Evolutionary conservation across 1,284 basidiomycete genomes (phyloP).

Genomic region (Gomphus bonarii): DNA sequence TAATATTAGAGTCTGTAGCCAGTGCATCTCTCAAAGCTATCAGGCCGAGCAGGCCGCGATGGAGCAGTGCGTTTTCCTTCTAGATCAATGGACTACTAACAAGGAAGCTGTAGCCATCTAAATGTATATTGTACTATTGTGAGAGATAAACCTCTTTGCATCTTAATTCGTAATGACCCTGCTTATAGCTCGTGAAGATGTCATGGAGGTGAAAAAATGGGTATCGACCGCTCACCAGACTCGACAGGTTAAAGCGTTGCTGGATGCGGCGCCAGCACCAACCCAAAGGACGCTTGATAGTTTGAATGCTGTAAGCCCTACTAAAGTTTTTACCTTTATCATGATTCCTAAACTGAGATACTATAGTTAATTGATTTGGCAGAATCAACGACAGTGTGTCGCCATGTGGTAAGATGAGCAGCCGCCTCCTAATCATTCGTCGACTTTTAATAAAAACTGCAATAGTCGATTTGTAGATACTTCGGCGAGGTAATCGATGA

Average conservation of each 20-base stretch:
- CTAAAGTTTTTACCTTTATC: neutral
- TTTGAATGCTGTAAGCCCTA: constrained; percentile 45
- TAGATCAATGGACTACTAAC: neutral
- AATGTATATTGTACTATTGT: constrained; percentile 80
- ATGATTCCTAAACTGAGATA: neutral
- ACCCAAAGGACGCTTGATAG: constrained; percentile 60
- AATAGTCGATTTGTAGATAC: constrained; percentile 67
- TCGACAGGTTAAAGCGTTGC: constrained; percentile 20
- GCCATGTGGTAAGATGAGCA: constrained; percentile 54
- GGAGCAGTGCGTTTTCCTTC: constrained; percentile 42
- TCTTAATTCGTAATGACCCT: neutral
- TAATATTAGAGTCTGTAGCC: neutral
- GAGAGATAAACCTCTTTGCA: constrained; percentile 16
- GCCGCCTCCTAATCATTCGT: neutral
- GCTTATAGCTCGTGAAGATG: constrained; percentile 65
- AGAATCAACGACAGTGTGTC: constrained; percentile 52
- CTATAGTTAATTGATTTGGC: constrained; percentile 57
- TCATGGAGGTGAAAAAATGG: constrained; percentile 39
- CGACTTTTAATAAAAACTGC: neutral
- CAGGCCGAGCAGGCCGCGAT: constrained; percentile 77
- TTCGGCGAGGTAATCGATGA: constrained; percentile 69
- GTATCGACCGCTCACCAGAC: constrained; percentile 39
- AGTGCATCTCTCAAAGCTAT: neutral
- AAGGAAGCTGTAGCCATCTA: constrained; percentile 45
- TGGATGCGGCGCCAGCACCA: constrained; percentile 36